phyloP scores from a whole-genome alignment of 345 rosid species.

The Kernera saxatilis region DNA sequence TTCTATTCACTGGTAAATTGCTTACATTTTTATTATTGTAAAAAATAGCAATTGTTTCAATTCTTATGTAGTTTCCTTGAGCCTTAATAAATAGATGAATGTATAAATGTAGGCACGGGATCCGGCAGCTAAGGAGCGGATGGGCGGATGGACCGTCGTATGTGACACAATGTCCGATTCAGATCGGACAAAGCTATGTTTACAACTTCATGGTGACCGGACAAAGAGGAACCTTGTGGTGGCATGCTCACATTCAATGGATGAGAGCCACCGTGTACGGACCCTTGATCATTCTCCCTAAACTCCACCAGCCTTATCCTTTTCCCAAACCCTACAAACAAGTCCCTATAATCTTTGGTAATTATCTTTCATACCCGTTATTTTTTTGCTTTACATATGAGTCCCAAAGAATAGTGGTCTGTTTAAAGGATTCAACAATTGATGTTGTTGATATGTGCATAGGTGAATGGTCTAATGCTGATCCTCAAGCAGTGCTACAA shows the following conservation, averaged over 20 bases:
- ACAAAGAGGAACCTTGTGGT: slow-evolving; percentile 73
- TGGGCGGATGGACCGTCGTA: slow-evolving; percentile 88
- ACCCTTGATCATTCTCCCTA: slow-evolving; percentile 66
- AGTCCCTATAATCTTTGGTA: slow-evolving; percentile 64
- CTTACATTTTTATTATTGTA: no score
- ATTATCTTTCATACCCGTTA: neutral
- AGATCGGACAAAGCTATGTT: slow-evolving; percentile 49
- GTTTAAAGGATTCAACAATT: neutral
- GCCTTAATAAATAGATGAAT: neutral
- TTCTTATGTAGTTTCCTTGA: neutral
- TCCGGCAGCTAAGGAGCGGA: slow-evolving; percentile 58
- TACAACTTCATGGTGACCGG: slow-evolving; percentile 68
- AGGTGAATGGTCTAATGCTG: slow-evolving; percentile 78
- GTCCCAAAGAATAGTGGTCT: neutral
- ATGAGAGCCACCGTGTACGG: slow-evolving; percentile 67
- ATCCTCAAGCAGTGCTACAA: slow-evolving; percentile 52
- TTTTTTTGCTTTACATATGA: neutral
- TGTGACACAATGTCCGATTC: slow-evolving; percentile 76
- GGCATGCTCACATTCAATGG: slow-evolving; percentile 80
- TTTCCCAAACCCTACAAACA: slow-evolving; percentile 67
- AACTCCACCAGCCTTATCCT: slow-evolving; percentile 49
- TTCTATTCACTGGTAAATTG: slow-evolving; percentile 30
- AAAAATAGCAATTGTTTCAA: no score
- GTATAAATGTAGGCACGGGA: slow-evolving; percentile 52
- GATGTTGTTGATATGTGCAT: neutral